Evolutionary conservation across 148 eudicot genomes (phyloP), one percentile per base, ranked within the genome.

Genomic region (Rhododendron simsii): DNA sequence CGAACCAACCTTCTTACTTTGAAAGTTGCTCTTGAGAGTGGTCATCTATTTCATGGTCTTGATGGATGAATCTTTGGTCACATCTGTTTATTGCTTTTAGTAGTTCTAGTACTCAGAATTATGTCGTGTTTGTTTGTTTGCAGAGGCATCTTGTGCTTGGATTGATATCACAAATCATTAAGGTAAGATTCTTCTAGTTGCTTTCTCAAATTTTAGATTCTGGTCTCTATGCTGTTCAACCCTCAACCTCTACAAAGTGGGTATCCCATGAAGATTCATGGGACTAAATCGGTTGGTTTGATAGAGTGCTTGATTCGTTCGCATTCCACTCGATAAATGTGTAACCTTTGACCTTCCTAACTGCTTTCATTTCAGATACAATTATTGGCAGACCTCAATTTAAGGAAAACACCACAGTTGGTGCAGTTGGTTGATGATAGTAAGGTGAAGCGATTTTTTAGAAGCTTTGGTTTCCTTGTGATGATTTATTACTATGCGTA

Each of bases 111-210:
- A 16, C 28, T 35, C 50, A 6, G 20, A 21, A 35, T 77, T 33
- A 23, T 23, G 0, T 45, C 10, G 13, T 83, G 41, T 79, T 76
- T 78, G 23, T 63, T 48, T 11, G 6, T 13, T 88, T 86, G 77
- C 96, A 98, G 99, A 93, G 99, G 82, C 99, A 98, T 89, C 98
- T 98, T 86, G 98, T 98, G 86, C 93, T 98, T 84, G 99, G 99
- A 88, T 84, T 98, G 81, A 94, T 98, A 87, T 98, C 99, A 11
- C 99, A 98, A 92, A 95, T 98, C 86, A 95, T 98, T 75, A 98
- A 98, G 98, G 99, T 98, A 90, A 85, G 67, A 81, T 41, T 39
- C 53, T 75, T 81, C 35, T 73, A 51, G 10, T 47, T 61, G 57
- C 18, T 80, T 13, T 61, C 50, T 78, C 33, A 50, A 61, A 35